Evolutionary conservation across 768 basidiomycete species (phyloP).

Genomic region (Sistotremastrum niveocremeum): DNA sequence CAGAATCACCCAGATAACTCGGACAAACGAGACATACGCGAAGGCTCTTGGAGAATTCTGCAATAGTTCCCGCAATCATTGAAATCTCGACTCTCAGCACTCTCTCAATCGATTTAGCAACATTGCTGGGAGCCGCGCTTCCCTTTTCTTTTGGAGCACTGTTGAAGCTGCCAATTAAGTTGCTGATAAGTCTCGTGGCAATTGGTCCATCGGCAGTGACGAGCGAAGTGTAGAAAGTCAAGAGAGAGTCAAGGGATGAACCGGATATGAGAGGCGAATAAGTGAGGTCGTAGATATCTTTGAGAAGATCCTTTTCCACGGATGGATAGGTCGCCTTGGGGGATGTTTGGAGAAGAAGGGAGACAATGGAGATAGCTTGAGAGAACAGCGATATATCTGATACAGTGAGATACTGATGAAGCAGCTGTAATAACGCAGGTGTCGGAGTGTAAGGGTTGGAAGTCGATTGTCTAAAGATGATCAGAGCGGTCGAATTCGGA

Average conservation of each 20-base stretch:
- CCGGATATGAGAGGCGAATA: conserved; percentile 71
- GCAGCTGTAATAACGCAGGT: conserved; percentile 49
- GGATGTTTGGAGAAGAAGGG: conserved; percentile 54
- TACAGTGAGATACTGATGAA: conserved; percentile 63
- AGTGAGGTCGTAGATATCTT: conserved; percentile 53
- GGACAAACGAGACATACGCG: conserved; percentile 34
- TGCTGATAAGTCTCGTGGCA: conserved; percentile 69
- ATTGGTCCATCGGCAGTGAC: conserved; percentile 76
- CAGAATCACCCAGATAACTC: background rate
- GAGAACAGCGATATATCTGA: conserved; percentile 69
- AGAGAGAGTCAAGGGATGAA: conserved; percentile 64
- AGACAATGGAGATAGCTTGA: conserved; percentile 50
- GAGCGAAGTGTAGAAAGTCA: conserved; percentile 70
- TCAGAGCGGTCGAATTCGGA: background rate
- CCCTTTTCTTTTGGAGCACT: conserved; percentile 40
- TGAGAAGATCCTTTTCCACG: conserved; percentile 57
- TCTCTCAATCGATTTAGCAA: conserved; percentile 75
- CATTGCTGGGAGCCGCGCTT: conserved; percentile 45
- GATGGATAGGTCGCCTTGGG: conserved; percentile 60
- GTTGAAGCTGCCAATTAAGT: conserved; percentile 50
- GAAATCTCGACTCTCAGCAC: conserved; percentile 59
- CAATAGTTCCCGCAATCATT: conserved; percentile 72
- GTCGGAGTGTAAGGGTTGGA: conserved; percentile 46
- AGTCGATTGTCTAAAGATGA: conserved; percentile 25
- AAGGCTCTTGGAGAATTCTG: conserved; percentile 70